Percentiles rank a stretch among this genome's conserved stretches.
Evolutionary conservation across 2,329 filamentous ascomycete species (phyloP).

Genomic region (Phialocephala subalpina): DNA sequence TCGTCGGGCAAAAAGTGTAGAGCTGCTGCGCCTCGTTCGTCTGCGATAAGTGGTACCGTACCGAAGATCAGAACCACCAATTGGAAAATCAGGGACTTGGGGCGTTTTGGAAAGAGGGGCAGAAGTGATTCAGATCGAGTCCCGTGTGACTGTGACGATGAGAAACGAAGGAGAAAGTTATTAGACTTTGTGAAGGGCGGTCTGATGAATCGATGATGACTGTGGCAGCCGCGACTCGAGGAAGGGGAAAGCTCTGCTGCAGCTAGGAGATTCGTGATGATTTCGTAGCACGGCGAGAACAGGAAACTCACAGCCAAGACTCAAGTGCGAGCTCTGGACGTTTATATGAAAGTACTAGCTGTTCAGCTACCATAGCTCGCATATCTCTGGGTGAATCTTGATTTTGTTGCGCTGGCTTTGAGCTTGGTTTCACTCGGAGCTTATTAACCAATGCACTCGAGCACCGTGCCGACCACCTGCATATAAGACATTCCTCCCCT

Average conservation of each 20-base stretch:
- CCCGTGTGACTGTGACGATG: constrained; percentile 6
- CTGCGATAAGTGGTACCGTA: constrained; percentile 18
- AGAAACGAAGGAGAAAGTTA: neutral
- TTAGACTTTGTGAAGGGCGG: neutral
- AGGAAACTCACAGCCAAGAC: neutral
- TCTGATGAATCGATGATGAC: constrained; percentile 1
- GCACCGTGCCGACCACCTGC: neutral
- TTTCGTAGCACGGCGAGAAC: no score
- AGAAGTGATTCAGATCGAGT: constrained; percentile 10
- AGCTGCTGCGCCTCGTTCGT: constrained; percentile 24
- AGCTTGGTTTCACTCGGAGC: neutral
- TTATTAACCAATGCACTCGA: neutral
- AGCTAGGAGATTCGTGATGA: constrained; percentile 2
- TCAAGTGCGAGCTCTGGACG: constrained; percentile 2
- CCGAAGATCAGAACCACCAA: neutral
- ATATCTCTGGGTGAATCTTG: constrained; percentile 1
- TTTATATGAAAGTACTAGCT: constrained; percentile 5
- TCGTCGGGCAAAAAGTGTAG: constrained; percentile 5
- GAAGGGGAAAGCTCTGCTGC: neutral
- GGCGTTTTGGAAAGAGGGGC: constrained; percentile 17
- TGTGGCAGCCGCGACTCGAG: neutral
- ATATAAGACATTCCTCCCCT: neutral
- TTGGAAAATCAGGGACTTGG: constrained; percentile 12
- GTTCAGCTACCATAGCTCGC: neutral
- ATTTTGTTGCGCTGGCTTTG: neutral